phyloP scores from a whole-genome alignment of 257 asterid genomes.

The Solanum medicagineum region DNA sequence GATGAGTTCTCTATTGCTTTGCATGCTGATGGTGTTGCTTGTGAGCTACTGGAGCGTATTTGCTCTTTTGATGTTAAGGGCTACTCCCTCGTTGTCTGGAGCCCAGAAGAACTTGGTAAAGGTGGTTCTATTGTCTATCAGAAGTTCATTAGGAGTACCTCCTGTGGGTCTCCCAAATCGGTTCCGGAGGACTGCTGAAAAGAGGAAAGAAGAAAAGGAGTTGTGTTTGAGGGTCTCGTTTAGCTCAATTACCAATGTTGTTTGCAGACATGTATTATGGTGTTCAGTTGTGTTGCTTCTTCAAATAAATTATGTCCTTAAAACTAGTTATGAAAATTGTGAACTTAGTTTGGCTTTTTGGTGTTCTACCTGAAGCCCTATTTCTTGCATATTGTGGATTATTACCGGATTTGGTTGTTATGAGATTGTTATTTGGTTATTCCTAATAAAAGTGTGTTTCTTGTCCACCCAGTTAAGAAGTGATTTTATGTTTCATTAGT shows the following conservation, averaged over 20 bases:
- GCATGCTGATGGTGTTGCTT: slow-evolving; percentile 9
- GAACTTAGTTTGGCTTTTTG: not conserved
- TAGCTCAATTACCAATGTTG: not conserved
- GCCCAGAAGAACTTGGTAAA: not conserved
- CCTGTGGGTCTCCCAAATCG: not conserved
- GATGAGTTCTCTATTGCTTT: slow-evolving; percentile 18
- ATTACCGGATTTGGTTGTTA: not conserved
- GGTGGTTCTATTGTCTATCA: slow-evolving; percentile 6
- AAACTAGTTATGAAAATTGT: not conserved
- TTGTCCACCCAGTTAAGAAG: not conserved
- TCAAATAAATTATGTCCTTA: not conserved
- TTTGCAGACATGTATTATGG: not conserved
- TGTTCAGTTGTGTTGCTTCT: not conserved
- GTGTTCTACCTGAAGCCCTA: not conserved
- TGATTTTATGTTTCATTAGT: not conserved
- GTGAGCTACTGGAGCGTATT: not conserved
- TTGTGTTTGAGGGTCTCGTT: not conserved
- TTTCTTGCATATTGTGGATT: not conserved
- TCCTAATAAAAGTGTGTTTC: not conserved
- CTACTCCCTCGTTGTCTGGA: not conserved
- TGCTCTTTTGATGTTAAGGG: not conserved
- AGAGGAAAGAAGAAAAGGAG: not conserved
- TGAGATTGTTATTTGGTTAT: not conserved
- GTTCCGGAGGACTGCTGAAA: slow-evolving; percentile 1
- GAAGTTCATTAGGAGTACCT: not conserved